A percentile compares a stretch with the other conserved stretches of the same genome.
Conservation (phyloP, 164 flowering plant genomes). For the Magnolia officinalis region DNA sequence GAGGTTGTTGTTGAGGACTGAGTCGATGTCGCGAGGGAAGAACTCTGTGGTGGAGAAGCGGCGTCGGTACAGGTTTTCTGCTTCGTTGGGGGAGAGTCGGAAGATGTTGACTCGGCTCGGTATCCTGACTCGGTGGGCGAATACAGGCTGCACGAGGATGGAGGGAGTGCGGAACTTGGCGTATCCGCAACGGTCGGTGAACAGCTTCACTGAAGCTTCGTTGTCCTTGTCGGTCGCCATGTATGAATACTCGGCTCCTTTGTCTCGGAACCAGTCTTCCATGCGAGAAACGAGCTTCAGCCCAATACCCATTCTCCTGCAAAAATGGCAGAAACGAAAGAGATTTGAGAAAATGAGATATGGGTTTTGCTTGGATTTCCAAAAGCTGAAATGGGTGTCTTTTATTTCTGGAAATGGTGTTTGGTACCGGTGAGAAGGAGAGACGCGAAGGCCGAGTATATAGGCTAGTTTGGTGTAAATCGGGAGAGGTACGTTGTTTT, state of each 20-base stretch:
- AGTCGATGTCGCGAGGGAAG: slow-evolving; percentile 89
- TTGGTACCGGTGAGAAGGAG: slow-evolving; percentile 72
- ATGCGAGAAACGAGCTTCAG: slow-evolving; percentile 51
- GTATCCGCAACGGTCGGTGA: slow-evolving; percentile 77
- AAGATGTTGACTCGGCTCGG: slow-evolving; percentile 40
- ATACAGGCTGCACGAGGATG: slow-evolving; percentile 87
- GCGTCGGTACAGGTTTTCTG: slow-evolving; percentile 72
- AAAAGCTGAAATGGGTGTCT: neutral
- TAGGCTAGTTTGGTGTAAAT: slow-evolving; percentile 81
- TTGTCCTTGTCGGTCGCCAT: slow-evolving; percentile 92
- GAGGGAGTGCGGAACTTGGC: slow-evolving; percentile 82
- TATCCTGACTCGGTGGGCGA: slow-evolving; percentile 57
- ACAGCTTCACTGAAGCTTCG: slow-evolving; percentile 69
- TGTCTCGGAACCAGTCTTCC: slow-evolving; percentile 76
- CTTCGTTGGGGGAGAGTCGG: slow-evolving; percentile 50
- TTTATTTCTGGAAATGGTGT: neutral
- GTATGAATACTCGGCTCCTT: slow-evolving; percentile 89
- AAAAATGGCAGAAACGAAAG: neutral
- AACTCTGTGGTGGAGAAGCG: slow-evolving; percentile 84
- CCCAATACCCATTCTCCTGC: slow-evolving; percentile 88
- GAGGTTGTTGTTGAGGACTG: slow-evolving; percentile 64
- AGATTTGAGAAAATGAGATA: neutral
- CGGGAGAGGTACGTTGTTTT: slow-evolving; percentile 32
- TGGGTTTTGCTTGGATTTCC: neutral
- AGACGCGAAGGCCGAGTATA: slow-evolving; percentile 90